phyloP scores from a whole-genome alignment of 2,329 filamentous ascomycete genomes.

The Metarhizium anisopliae region DNA sequence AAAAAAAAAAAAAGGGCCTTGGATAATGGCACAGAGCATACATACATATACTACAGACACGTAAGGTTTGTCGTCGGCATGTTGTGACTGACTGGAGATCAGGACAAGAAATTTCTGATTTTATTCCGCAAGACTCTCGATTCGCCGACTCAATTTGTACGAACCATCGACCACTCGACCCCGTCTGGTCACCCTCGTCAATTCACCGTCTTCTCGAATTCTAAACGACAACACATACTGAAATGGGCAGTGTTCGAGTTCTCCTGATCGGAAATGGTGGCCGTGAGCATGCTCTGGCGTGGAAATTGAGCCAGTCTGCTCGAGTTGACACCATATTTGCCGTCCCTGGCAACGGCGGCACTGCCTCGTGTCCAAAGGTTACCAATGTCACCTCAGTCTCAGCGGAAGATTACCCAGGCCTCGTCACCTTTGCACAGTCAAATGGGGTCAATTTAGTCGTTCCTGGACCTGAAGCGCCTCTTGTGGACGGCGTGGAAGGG shows the following conservation, averaged over 20 bases:
- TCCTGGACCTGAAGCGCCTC: conserved; percentile 85
- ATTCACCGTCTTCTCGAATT: background rate
- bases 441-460: conserved; percentile 74
- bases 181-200: background rate
- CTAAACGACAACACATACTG: background rate
- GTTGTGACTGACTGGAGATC: background rate
- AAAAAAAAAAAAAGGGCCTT: too few relatives aligned
- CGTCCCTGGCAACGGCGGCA: conserved; percentile 81
- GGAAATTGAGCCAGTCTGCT: conserved; percentile 82
- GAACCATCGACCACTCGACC: background rate
- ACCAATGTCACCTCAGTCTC: conserved; percentile 62
- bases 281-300: conserved; percentile 87
- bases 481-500: conserved; percentile 82
- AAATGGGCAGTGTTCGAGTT: conserved; percentile 47
- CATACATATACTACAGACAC: too few relatives aligned
- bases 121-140: background rate
- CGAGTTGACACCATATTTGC: conserved; percentile 66
- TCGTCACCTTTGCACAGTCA: conserved; percentile 66
- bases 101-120: background rate
- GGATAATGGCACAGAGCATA: too few relatives aligned
- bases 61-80: background rate
- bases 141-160: background rate
- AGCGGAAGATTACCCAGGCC: conserved; percentile 65
- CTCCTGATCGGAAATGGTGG: conserved; percentile 90
- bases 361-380: conserved; percentile 59